Conservation (phyloP, 2,329 filamentous ascomycete genomes). For the Sphaerulina vaccinii region DNA sequence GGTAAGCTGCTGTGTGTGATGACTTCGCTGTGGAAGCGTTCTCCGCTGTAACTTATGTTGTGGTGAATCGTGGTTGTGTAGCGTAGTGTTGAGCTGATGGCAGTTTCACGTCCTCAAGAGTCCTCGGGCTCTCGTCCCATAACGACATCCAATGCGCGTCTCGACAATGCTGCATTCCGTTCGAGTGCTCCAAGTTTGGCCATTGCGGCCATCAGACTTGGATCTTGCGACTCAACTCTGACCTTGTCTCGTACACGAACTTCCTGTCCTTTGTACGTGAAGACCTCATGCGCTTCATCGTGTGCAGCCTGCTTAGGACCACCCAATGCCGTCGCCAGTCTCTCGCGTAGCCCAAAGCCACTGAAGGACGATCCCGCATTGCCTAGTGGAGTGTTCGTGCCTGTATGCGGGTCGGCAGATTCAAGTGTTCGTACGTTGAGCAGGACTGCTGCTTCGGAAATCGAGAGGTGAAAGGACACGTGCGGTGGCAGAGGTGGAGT, state of each 20-base stretch:
- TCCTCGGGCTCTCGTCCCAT: constrained; percentile 63
- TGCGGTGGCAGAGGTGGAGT: constrained; percentile 62
- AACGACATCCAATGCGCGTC: constrained; percentile 71
- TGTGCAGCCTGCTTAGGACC: constrained; percentile 43
- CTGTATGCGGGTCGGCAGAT: constrained; percentile 41
- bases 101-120: constrained; percentile 11
- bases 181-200: constrained; percentile 79
- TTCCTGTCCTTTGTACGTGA: constrained; percentile 66
- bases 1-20: background rate
- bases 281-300: constrained; percentile 72
- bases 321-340: constrained; percentile 50
- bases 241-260: constrained; percentile 89
- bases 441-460: constrained; percentile 56
- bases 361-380: constrained; percentile 42
- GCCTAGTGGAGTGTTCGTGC: constrained; percentile 35
- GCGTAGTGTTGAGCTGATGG: background rate
- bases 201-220: constrained; percentile 76
- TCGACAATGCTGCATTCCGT: constrained; percentile 67
- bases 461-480: constrained; percentile 68
- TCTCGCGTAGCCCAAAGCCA: constrained; percentile 59
- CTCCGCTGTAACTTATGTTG: background rate
- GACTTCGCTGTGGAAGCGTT: background rate
- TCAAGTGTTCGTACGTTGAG: constrained; percentile 69
- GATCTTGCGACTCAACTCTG: constrained; percentile 83
- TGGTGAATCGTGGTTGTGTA: background rate